phyloP scores from a whole-genome alignment of 306 rosid species.

The Styphnolobium japonicum region DNA sequence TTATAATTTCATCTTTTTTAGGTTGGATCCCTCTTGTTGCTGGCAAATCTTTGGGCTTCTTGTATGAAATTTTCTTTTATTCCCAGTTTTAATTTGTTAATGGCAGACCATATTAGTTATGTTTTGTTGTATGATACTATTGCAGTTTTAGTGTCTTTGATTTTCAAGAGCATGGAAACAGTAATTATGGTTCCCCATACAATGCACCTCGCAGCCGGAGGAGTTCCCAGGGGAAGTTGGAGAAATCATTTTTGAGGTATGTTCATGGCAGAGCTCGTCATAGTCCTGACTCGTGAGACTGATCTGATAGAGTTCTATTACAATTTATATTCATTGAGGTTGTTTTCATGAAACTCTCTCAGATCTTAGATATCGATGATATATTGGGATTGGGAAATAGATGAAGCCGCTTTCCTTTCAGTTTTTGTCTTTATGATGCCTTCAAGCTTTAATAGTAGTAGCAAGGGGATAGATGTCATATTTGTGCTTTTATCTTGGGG shows the following conservation, averaged over 20 bases:
- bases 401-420: neutral
- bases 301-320: neutral
- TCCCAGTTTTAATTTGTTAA: neutral
- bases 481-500: too few species aligned
- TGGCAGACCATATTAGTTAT: neutral
- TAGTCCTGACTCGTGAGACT: neutral
- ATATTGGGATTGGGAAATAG: neutral
- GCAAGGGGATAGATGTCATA: too few species aligned
- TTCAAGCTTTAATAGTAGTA: neutral
- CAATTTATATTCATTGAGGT: neutral
- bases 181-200: slow-evolving; percentile 68
- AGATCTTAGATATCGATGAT: neutral
- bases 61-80: neutral
- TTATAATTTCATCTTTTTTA: neutral
- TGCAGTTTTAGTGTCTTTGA: slow-evolving; percentile 78
- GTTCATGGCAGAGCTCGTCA: neutral
- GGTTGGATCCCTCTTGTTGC: neutral
- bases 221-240: slow-evolving; percentile 98
- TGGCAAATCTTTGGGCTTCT: neutral
- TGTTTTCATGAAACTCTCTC: neutral
- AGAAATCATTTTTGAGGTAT: slow-evolving; percentile 95
- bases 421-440: neutral
- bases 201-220: slow-evolving; percentile 53
- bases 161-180: slow-evolving; percentile 81
- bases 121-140: slow-evolving; percentile 18